Evolutionary conservation across 2,329 filamentous ascomycete genomes (phyloP).

Genomic region (Fusarium tanahbumbuense): DNA sequence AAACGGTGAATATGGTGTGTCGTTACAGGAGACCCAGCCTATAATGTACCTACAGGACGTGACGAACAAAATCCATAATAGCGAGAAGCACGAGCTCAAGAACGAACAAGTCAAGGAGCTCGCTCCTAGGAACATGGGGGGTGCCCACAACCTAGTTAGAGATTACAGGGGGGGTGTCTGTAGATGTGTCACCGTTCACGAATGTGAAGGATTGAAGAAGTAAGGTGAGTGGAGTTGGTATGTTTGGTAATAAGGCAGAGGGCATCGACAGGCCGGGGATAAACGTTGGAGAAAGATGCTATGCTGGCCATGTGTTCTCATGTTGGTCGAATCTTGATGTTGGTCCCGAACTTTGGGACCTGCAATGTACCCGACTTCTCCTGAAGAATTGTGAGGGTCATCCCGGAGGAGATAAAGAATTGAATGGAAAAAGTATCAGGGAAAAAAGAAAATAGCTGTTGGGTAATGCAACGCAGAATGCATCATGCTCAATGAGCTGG

Average conservation of each 20-base stretch:
- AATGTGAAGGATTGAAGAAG: slow-evolving; percentile 29
- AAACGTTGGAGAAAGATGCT: slow-evolving; percentile 25
- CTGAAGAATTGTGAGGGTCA: slow-evolving; percentile 19
- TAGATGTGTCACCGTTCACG: slow-evolving; percentile 17
- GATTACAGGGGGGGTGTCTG: slow-evolving; percentile 24
- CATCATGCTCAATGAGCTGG: slow-evolving; percentile 36
- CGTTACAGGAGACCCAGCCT: slow-evolving; percentile 41
- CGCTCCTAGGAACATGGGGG: slow-evolving; percentile 23
- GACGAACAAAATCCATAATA: slow-evolving; percentile 33
- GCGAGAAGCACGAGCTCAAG: slow-evolving; percentile 37
- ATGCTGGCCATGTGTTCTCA: slow-evolving; percentile 24
- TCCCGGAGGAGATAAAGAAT: slow-evolving; percentile 1
- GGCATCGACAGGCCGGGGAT: slow-evolving; percentile 42
- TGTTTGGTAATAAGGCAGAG: slow-evolving; percentile 47
- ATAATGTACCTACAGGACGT: slow-evolving; percentile 39
- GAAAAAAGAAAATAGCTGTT: slow-evolving; percentile 27
- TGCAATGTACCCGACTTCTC: slow-evolving; percentile 21
- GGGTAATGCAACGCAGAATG: slow-evolving; percentile 23
- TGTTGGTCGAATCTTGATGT: slow-evolving; percentile 17
- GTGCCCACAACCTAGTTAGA: slow-evolving; percentile 8
- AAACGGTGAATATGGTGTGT: slow-evolving; percentile 36
- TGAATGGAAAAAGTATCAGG: slow-evolving; percentile 8
- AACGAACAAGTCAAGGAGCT: slow-evolving; percentile 29
- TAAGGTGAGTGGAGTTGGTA: slow-evolving; percentile 38
- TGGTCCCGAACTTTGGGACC: slow-evolving; percentile 29